A percentile compares a stretch with the other conserved stretches of the same genome.
phyloP scores from a whole-genome alignment of 2,329 filamentous ascomycete species.

The Trichophaea hybrida region DNA sequence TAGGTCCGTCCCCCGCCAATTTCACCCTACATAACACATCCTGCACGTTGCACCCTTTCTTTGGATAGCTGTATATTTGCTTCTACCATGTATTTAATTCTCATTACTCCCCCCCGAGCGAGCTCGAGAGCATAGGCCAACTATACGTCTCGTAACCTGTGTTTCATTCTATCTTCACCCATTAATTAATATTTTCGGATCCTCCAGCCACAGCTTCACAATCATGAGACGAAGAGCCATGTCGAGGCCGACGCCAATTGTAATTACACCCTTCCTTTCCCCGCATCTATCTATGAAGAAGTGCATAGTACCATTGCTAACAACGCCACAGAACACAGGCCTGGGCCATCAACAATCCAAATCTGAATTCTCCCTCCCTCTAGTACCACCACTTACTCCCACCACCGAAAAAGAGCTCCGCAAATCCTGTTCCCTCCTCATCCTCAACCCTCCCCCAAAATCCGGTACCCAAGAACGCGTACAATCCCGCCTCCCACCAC shows the following conservation, averaged over 20 bases:
- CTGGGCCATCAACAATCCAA: background rate
- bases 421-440: background rate
- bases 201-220: too few relatives aligned
- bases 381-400: background rate
- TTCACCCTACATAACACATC: background rate
- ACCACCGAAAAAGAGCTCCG: conserved; percentile 1
- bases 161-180: too few relatives aligned
- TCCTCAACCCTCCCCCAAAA: background rate
- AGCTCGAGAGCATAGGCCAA: too few relatives aligned
- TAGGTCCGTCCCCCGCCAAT: background rate
- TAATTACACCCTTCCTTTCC: background rate
- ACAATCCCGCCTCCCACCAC: background rate
- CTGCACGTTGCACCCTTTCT: background rate
- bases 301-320: background rate
- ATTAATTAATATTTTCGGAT: too few relatives aligned
- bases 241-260: conserved; percentile 1
- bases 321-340: background rate
- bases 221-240: background rate
- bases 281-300: background rate
- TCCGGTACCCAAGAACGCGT: background rate
- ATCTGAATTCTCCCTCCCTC: background rate
- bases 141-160: too few relatives aligned
- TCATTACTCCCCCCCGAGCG: background rate
- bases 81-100: background rate
- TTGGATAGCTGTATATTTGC: too few relatives aligned